Base-by-base conservation (phyloP, 2,329 filamentous ascomycete genomes). In the Davidsoniella neocaledoniae region DNA sequence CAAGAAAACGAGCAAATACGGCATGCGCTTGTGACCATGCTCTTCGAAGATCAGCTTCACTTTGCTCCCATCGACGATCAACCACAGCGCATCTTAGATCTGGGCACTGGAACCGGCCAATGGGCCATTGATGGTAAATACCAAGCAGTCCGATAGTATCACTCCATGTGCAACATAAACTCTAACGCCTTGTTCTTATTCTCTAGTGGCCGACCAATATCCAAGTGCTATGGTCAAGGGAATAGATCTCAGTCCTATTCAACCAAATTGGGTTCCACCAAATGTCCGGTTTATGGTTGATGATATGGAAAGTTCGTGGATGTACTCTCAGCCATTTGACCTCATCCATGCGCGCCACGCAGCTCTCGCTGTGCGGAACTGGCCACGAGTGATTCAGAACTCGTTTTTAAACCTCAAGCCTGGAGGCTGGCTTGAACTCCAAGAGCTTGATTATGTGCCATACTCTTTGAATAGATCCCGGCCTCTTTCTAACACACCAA, bases 321-420 rank as follows among this genome's bases (percentile, higher is more conserved):
- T 76, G 14, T 68, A 75, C 53, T 57, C 59, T 3, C 68, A 75
- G 53, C 66, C 71, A 47, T 79, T 77, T 49, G 75, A 80, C 58
- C 77, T 76, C 52, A 69, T 80, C 33, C 76, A 79, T 57, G 69
- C 71, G n/a, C 67, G 77, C 2, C 69, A 74, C 50, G 71, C 73
- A 1, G 70, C 73, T 12, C 68, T 72, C 64, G 72, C 69, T 2
- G 71, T 79, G 52, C 70, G 67, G 45, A 66, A 78, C 56, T 79
- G 74, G 74, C 65, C 65, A 2, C 63, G 57, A 12, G 58, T 78
- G 0, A 66, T 77, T 51, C 59, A 61, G 12, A 66, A 67, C 50
- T 63, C 67, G 1, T 63, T 43, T 51, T 72, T 70, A 37, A 68
- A 74, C 57, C 60, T 74, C 14, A 72, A 69, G 55, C 70, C 71